Conservation (phyloP, 495 filamentous ascomycete genomes). For the Penicillium goetzii region DNA sequence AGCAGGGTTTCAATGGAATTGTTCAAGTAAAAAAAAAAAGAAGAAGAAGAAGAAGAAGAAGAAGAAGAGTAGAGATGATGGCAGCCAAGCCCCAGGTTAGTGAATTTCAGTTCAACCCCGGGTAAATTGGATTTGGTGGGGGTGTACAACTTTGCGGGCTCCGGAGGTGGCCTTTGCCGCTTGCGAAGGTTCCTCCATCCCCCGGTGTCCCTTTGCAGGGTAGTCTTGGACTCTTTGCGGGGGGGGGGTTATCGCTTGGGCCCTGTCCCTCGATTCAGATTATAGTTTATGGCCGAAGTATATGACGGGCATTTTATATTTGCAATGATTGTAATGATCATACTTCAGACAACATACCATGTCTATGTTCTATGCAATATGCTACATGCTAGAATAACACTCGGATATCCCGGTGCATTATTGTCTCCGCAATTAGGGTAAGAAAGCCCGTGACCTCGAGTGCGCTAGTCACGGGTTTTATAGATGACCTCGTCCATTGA, state of each 20-base stretch:
- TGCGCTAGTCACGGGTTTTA: neutral
- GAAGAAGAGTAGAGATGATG: slow-evolving; percentile 13
- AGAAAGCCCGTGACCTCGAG: neutral
- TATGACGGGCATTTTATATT: neutral
- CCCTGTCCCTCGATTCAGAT: slow-evolving; percentile 7
- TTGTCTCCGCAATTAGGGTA: neutral
- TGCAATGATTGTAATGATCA: too few relatives aligned
- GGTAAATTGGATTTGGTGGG: slow-evolving; percentile 25
- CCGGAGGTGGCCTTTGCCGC: neutral
- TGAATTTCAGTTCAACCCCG: slow-evolving; percentile 8
- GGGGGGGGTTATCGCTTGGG: slow-evolving; percentile 13
- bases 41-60: slow-evolving; percentile 14
- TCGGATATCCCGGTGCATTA: neutral
- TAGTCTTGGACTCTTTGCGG: slow-evolving; percentile 13
- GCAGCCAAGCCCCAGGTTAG: slow-evolving; percentile 12
- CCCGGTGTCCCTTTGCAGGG: slow-evolving; percentile 27
- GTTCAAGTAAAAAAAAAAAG: slow-evolving; percentile 5
- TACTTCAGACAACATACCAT: too few relatives aligned
- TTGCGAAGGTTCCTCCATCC: slow-evolving; percentile 4
- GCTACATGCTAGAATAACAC: neutral
- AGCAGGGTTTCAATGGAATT: slow-evolving; percentile 12
- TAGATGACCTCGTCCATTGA: neutral
- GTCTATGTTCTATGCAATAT: too few relatives aligned
- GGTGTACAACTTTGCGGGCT: neutral
- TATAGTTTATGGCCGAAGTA: neutral